Evolutionary conservation across 176 grass and related monocot genomes (phyloP).

Genomic region (Oryza nivara): DNA sequence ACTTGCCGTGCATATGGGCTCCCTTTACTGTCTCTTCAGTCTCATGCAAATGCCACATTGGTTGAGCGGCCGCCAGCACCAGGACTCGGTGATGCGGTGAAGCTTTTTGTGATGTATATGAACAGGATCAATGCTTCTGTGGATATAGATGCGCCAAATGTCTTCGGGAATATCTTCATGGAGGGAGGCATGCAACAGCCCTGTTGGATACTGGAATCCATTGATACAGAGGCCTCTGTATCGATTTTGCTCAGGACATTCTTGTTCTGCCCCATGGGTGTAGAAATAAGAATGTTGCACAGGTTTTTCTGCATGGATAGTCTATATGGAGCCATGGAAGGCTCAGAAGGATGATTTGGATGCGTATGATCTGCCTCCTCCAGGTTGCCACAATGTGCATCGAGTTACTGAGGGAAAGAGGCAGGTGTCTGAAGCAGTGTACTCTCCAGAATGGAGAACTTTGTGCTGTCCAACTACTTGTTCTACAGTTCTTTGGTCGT

Average conservation of each 20-base stretch:
- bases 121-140: slow-evolving; percentile 30
- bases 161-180: slow-evolving; percentile 42
- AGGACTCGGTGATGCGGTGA: slow-evolving; percentile 63
- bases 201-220: slow-evolving; percentile 57
- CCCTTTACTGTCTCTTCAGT: slow-evolving; percentile 17
- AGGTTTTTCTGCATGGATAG: slow-evolving; percentile 77
- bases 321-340: slow-evolving; percentile 94
- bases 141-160: not conserved
- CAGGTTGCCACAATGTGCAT: slow-evolving; percentile 31
- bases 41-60: slow-evolving; percentile 29
- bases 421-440: slow-evolving; percentile 33
- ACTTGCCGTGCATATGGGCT: slow-evolving; percentile 36
- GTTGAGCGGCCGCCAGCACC: slow-evolving; percentile 57
- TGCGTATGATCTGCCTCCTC: slow-evolving; percentile 46
- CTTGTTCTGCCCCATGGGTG: slow-evolving; percentile 71
- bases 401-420: slow-evolving; percentile 29
- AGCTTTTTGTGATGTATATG: slow-evolving; percentile 76
- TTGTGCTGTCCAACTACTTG: slow-evolving; percentile 84
- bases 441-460: slow-evolving; percentile 59
- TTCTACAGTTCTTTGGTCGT: slow-evolving; percentile 90
- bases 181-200: slow-evolving; percentile 37
- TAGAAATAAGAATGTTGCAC: slow-evolving; percentile 55
- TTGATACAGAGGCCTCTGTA: slow-evolving; percentile 80
- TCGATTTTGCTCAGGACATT: slow-evolving; percentile 80
- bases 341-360: slow-evolving; percentile 56